Base-by-base conservation (phyloP, 768 basidiomycete species). In the Clavulina sp. region DNA sequence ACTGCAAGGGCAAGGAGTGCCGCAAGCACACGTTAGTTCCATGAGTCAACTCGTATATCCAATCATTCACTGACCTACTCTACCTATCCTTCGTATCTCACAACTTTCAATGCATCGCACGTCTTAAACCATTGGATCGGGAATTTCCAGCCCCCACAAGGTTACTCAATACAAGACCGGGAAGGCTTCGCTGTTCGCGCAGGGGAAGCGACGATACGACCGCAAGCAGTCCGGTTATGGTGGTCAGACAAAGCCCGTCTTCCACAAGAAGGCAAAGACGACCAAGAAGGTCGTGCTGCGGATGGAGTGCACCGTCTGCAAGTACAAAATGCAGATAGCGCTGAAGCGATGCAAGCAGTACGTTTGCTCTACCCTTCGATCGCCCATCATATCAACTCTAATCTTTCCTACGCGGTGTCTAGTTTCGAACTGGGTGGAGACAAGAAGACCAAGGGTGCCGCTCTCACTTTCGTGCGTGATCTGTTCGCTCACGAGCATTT, bases 111-210 rank as follows among this genome's bases (percentile, higher is more conserved):
- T 57, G 51, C 41, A 48, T 58, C 30, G 30, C 49, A 40, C 47
- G 52, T 54, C 49, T 38, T 30, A 50, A 28, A 31, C 52, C 28
- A 9, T 46, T 26, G 13, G 16, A 43, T 28, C 34, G 23, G 57
- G 51, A 50, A 41, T 61, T 53, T 61, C 46, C 64, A 91, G 87
- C 57, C 92, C 92, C 54, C 93, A 97, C 74, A 99, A 99, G 70
- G 93, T 99, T 63, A 96, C 93, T 54, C 93, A 99, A 68, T 99
- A 97, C 79, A 99, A 99, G 82, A 95, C 88, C 78, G 95, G 95
- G 66, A 97, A 99, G 73, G 93, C 88, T 66, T 97, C 95, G 54
- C 71, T 92, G 57, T 85, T 86, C 66, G 95, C 87, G 49, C 93
- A 99, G 73, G 95, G 95, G 73, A 97, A 99, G 81, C 85, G 95